Evolutionary conservation across 1,139 yeast genomes (phyloP).

Genomic region (Entelexis sorbosivorans): DNA sequence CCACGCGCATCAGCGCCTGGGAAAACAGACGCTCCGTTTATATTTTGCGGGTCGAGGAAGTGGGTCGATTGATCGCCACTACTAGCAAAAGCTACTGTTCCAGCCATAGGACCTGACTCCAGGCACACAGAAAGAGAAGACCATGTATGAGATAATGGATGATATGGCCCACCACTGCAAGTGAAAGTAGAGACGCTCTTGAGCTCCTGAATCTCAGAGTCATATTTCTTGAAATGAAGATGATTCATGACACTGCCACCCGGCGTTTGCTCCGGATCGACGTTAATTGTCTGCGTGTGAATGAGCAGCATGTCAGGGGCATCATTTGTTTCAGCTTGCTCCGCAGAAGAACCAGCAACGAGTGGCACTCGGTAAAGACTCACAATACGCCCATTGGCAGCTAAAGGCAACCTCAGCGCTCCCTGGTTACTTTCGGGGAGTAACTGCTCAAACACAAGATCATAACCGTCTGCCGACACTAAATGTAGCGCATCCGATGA

Average conservation of each 20-base stretch:
- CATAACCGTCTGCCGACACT: conserved; percentile 7
- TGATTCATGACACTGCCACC: not conserved
- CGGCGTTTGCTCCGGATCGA: not conserved
- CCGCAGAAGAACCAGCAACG: not conserved
- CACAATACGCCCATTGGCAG: not conserved
- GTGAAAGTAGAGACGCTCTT: not conserved
- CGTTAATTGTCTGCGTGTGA: not conserved
- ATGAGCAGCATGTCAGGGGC: not conserved
- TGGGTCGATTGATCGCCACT: not conserved
- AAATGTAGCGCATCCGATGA: not conserved
- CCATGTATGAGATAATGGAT: not conserved
- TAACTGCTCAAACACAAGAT: conserved; percentile 6
- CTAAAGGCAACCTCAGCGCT: not conserved
- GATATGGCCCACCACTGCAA: not conserved
- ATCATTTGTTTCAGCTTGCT: not conserved
- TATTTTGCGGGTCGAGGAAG: not conserved
- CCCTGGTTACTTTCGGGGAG: not conserved
- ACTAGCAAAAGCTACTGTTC: conserved; percentile 6
- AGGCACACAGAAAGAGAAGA: not conserved
- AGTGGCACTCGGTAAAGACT: not conserved
- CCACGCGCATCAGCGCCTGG: not conserved
- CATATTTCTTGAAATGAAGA: not conserved
- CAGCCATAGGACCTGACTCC: not conserved
- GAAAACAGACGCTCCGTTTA: not conserved
- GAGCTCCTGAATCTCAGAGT: not conserved